A percentile compares a stretch with the other conserved stretches of the same genome.
Conservation (phyloP, 2,329 filamentous ascomycete genomes). For the Mollisia scopiformis region DNA sequence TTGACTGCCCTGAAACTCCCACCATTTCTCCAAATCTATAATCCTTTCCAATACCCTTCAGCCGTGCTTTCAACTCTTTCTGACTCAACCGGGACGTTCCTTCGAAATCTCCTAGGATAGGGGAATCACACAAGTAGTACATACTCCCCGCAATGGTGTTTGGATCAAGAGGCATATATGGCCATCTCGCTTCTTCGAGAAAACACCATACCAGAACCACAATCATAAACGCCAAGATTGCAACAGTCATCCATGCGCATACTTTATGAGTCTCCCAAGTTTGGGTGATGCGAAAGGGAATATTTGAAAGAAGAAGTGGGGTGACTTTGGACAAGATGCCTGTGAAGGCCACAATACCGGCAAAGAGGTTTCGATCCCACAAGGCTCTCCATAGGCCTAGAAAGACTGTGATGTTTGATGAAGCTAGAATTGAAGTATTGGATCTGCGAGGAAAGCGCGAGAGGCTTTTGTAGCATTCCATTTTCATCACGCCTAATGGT, state of each 20-base stretch:
- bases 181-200: neutral
- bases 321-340: too few relatives aligned
- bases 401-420: too few relatives aligned
- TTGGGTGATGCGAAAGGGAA: neutral
- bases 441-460: too few relatives aligned
- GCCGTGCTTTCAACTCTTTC: neutral
- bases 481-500: too few relatives aligned
- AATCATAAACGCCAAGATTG: neutral
- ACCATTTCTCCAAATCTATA: constrained; percentile 2
- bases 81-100: neutral
- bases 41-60: neutral
- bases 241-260: constrained; percentile 1
- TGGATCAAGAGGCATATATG: neutral
- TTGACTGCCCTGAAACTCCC: neutral
- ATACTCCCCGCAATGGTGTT: neutral
- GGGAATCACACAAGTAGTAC: constrained; percentile 3
- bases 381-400: too few relatives aligned
- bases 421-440: too few relatives aligned
- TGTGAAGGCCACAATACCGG: too few relatives aligned
- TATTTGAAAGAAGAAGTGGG: too few relatives aligned
- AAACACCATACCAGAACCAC: neutral
- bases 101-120: neutral
- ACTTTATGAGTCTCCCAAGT: constrained; percentile 2
- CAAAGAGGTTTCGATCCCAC: too few relatives aligned
- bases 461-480: too few relatives aligned